These are phyloP conservation scores for Candida coquimbonensis DNA, from an alignment of 805 yeast genomes.

Conservation along the genomic window DNA sequence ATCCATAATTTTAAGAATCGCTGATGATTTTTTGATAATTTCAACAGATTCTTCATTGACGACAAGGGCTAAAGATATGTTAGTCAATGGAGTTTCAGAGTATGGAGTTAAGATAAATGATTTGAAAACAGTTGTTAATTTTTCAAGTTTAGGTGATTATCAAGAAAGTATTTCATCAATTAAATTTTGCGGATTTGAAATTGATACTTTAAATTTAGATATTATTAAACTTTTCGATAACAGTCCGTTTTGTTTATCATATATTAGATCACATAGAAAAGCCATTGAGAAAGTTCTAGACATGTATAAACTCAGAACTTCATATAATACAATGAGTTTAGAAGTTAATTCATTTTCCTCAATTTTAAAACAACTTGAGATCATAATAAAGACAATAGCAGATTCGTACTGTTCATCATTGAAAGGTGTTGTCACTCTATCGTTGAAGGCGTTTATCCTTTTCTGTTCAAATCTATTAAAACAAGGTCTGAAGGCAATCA, in stretches of 20 bases:
- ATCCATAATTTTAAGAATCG: conserved; percentile 51
- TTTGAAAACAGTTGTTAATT: conserved; percentile 32
- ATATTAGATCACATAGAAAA: conserved; percentile 8
- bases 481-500: not conserved
- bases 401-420: conserved; percentile 11
- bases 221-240: conserved; percentile 27
- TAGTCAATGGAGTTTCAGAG: conserved; percentile 32
- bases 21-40: conserved; percentile 80
- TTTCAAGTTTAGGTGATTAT: conserved; percentile 11
- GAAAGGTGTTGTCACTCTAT: not conserved
- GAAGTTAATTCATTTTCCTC: conserved; percentile 16
- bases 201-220: conserved; percentile 27
- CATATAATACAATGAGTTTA: conserved; percentile 23
- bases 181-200: conserved; percentile 37
- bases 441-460: conserved; percentile 2
- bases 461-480: too few species aligned
- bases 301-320: conserved; percentile 27
- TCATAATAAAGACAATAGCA: conserved; percentile 15
- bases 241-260: conserved; percentile 11
- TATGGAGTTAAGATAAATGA: conserved; percentile 25
- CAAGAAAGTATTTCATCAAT: conserved; percentile 10
- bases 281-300: conserved; percentile 10
- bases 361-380: conserved; percentile 16
- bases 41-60: conserved; percentile 36
- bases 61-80: conserved; percentile 20